Percentiles rank a stretch among this genome's conserved stretches.
These are phyloP conservation scores for Bjerkandera adusta DNA, from an alignment of 1,284 basidiomycete species.

Conservation along the genomic window DNA sequence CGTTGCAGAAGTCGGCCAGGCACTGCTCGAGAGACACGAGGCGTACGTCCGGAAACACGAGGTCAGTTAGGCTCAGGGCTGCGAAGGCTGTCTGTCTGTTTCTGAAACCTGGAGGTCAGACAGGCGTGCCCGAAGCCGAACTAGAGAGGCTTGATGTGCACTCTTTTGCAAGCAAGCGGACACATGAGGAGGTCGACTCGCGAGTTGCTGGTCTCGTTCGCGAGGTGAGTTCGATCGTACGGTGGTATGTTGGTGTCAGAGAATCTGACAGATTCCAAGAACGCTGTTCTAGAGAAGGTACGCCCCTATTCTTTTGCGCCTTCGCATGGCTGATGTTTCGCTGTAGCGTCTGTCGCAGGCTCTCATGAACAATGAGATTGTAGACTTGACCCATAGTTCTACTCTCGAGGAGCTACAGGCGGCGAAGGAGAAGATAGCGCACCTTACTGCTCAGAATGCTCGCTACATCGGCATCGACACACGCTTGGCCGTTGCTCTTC, in stretches of 20 bases:
- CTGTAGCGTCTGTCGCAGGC: conserved; percentile 76
- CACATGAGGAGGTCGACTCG: conserved; percentile 27
- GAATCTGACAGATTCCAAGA: conserved; percentile 45
- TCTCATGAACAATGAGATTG: conserved; percentile 78
- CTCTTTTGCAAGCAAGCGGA: conserved; percentile 5
- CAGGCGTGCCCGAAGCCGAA: too few species aligned
- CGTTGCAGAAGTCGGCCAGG: conserved; percentile 92
- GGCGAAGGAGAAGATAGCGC: conserved; percentile 65
- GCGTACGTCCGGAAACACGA: conserved; percentile 77
- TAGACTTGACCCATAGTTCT: conserved; percentile 76
- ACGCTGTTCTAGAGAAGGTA: conserved; percentile 67
- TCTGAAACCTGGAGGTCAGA: conserved; percentile 14
- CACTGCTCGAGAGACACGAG: conserved; percentile 84
- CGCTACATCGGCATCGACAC: conserved; percentile 70
- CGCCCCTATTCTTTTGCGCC: conserved; percentile 6
- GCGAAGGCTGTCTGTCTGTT: too few species aligned
- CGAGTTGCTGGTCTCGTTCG: conserved; percentile 38
- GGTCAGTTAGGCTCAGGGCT: conserved; percentile 31
- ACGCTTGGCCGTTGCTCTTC: conserved; percentile 55
- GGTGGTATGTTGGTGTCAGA: not conserved
- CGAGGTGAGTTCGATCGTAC: conserved; percentile 26
- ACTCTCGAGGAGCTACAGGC: conserved; percentile 78
- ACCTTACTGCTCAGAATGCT: conserved; percentile 66
- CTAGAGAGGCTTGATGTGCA: not conserved
- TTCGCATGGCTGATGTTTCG: not conserved